Evolutionary conservation across 768 basidiomycete genomes (phyloP).

Genomic region (Artomyces pyxidatus): DNA sequence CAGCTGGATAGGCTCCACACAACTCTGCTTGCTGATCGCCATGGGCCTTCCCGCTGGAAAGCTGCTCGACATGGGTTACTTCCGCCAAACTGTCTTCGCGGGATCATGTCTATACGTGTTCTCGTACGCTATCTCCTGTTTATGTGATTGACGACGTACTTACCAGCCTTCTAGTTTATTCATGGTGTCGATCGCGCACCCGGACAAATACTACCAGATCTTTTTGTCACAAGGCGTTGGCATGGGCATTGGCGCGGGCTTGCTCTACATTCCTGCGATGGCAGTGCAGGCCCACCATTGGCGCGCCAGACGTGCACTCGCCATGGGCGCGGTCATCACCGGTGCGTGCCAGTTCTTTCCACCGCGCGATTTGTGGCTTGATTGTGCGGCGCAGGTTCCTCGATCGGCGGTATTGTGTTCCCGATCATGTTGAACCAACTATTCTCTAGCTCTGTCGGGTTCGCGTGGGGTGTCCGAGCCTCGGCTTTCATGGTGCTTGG

Average conservation of each 20-base stretch:
- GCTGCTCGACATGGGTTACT: conserved; percentile 42
- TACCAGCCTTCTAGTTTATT: too few species aligned
- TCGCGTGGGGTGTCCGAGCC: conserved; percentile 35
- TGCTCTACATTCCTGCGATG: conserved; percentile 39
- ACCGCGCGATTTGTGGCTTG: neutral
- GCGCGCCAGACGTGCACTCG: conserved; percentile 27
- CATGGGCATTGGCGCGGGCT: conserved; percentile 38
- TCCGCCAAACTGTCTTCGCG: conserved; percentile 26
- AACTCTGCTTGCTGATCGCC: conserved; percentile 37
- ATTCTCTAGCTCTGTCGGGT: conserved; percentile 25
- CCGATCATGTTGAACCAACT: conserved; percentile 28
- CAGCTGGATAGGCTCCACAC: conserved; percentile 45
- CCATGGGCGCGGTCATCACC: conserved; percentile 23
- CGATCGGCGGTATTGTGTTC: conserved; percentile 27
- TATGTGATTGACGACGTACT: too few species aligned
- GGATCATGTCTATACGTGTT: conserved; percentile 18
- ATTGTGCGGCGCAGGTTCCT: conserved; percentile 18
- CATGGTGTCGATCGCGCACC: conserved; percentile 22
- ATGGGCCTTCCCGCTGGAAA: conserved; percentile 33
- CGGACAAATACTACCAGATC: conserved; percentile 38
- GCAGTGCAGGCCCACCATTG: conserved; percentile 40
- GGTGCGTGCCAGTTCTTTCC: conserved; percentile 20
- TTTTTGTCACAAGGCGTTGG: conserved; percentile 45
- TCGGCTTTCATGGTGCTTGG: conserved; percentile 15
- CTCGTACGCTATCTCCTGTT: too few species aligned